Conservation (phyloP, 169 alveolate genomes). For the Cryptosporidium felis region DNA sequence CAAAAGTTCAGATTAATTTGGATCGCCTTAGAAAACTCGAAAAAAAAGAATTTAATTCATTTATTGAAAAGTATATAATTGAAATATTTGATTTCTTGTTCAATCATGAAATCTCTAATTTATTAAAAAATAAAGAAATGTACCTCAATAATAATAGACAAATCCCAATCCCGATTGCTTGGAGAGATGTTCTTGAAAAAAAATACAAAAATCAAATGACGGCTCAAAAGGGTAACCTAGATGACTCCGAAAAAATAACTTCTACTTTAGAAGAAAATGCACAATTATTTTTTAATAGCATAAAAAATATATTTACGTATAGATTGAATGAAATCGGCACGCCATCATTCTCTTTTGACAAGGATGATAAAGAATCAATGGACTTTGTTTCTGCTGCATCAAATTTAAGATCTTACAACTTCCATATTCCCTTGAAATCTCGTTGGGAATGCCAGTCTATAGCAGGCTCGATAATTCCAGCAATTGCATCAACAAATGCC, state of each 20-base stretch:
- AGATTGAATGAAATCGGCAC: conserved; percentile 45
- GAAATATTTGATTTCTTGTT: conserved; percentile 32
- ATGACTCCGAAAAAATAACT: conserved; percentile 32
- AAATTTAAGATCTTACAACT: conserved; percentile 90
- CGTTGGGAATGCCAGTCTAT: conserved; percentile 88
- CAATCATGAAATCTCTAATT: not conserved
- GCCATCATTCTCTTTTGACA: conserved; percentile 80
- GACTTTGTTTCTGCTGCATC: conserved; percentile 91
- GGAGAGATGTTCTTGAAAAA: not conserved
- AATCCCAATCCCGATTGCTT: conserved; percentile 36
- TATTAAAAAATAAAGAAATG: not conserved
- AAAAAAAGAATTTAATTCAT: conserved; percentile 52
- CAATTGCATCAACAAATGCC: conserved; percentile 95
- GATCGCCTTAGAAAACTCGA: conserved; percentile 49
- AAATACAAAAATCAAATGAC: not conserved
- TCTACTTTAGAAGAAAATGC: conserved; percentile 18
- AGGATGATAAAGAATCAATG: conserved; percentile 90
- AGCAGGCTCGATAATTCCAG: conserved; percentile 97
- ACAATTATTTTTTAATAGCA: conserved; percentile 63
- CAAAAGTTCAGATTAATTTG: conserved; percentile 46
- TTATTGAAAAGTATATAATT: conserved; percentile 40
- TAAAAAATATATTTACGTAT: not conserved
- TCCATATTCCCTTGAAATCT: conserved; percentile 81
- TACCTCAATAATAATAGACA: not conserved
- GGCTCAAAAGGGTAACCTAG: not conserved